Evolutionary conservation across 208 protist genomes (phyloP).

Genomic region (Trichomonas gallinae): DNA sequence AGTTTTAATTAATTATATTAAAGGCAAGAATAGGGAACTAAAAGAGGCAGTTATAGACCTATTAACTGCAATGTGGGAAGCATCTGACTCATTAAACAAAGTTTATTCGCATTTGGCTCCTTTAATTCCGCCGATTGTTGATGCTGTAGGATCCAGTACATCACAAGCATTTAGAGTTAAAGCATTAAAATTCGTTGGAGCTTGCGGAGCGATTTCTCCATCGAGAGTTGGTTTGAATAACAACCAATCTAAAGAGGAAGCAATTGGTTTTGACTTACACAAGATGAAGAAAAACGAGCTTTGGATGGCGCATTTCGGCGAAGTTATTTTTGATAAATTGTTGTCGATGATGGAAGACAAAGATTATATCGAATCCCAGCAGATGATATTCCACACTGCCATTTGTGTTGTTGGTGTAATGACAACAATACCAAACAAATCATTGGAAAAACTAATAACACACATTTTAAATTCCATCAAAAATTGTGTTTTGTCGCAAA

Average conservation of each 20-base stretch:
- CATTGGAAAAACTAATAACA: neutral
- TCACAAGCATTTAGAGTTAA: neutral
- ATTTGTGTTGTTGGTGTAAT: neutral
- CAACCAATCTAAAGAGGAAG: neutral
- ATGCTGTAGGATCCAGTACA: neutral
- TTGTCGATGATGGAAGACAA: neutral
- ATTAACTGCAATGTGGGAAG: neutral
- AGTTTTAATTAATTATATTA: too few relatives aligned
- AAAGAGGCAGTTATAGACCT: neutral
- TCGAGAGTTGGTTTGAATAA: neutral
- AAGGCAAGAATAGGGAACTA: neutral
- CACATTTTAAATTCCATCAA: neutral
- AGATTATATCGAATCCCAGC: neutral
- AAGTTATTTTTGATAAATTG: neutral
- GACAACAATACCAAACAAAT: neutral
- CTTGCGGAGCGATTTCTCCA: neutral
- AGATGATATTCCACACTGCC: neutral
- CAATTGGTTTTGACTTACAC: neutral
- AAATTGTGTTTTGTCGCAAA: neutral
- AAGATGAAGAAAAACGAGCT: neutral
- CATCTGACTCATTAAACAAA: neutral
- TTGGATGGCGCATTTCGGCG: neutral
- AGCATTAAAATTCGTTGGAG: neutral
- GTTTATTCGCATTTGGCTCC: neutral
- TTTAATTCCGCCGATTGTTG: neutral